Conservation (phyloP, 179 eudicot species). For the Patellifolia procumbens region DNA sequence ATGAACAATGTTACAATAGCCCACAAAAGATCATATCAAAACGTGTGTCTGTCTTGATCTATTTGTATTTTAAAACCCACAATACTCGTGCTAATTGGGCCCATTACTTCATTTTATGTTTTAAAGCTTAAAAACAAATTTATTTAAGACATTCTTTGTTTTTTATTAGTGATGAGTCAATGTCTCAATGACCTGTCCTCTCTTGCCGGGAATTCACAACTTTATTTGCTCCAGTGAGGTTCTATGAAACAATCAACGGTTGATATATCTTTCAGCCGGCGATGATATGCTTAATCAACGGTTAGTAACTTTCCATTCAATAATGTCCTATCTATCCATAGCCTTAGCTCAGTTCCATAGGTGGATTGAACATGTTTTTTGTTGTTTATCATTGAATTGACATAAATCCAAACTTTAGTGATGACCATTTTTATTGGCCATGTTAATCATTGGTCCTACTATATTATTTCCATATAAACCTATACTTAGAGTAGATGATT, state of each 20-base stretch:
- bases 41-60: not conserved
- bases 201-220: not conserved
- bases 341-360: too few species aligned
- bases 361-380: not conserved
- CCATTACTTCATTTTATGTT: not conserved
- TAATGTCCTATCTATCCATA: not conserved
- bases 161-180: not conserved
- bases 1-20: not conserved
- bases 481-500: too few species aligned
- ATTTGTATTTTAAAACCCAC: not conserved
- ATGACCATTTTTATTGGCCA: slow-evolving; percentile 5
- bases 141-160: not conserved
- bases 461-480: too few species aligned
- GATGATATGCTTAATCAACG: not conserved
- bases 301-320: not conserved
- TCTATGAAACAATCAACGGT: not conserved
- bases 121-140: not conserved
- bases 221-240: not conserved
- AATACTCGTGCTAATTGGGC: not conserved
- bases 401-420: slow-evolving; percentile 6
- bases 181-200: not conserved
- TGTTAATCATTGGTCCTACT: not conserved
- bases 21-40: not conserved
- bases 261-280: too few species aligned
- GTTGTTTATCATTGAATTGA: not conserved